Percentiles rank a stretch among this genome's conserved stretches.
These are phyloP conservation scores for Elongisporangium prolatum DNA, from an alignment of 352 stramenopile genomes.

Conservation along the genomic window DNA sequence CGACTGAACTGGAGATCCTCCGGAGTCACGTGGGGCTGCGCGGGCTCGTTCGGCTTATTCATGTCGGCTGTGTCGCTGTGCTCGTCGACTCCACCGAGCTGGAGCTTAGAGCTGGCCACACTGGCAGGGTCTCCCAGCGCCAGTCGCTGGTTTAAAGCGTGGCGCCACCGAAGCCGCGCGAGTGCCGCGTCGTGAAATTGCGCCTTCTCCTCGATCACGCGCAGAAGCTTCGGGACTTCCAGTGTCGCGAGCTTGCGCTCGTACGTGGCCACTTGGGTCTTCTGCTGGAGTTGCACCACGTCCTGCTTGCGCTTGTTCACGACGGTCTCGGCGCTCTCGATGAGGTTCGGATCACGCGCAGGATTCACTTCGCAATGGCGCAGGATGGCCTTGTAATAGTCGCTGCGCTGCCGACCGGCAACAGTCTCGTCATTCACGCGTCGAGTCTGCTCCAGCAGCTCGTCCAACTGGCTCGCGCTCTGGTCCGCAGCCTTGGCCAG, in stretches of 20 bases:
- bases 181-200: slow-evolving; percentile 63
- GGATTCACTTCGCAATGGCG: slow-evolving; percentile 76
- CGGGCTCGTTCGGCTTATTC: background rate
- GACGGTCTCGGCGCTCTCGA: slow-evolving; percentile 57
- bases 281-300: slow-evolving; percentile 65
- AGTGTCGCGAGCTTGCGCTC: slow-evolving; percentile 53
- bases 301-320: slow-evolving; percentile 64
- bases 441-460: slow-evolving; percentile 63
- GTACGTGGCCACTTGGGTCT: slow-evolving; percentile 62
- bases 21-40: background rate
- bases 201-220: slow-evolving; percentile 63
- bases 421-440: slow-evolving; percentile 51
- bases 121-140: background rate
- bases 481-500: slow-evolving; percentile 35
- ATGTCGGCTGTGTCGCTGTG: background rate
- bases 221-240: slow-evolving; percentile 60
- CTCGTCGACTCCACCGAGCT: background rate
- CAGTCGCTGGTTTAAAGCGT: slow-evolving; percentile 57
- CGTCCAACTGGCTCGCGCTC: slow-evolving; percentile 49
- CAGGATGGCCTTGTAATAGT: slow-evolving; percentile 80
- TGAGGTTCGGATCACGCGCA: slow-evolving; percentile 71
- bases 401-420: slow-evolving; percentile 55
- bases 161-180: slow-evolving; percentile 56
- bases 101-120: background rate
- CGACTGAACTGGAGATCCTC: slow-evolving; percentile 7